Evolutionary conservation across 768 basidiomycete species (phyloP).

Genomic region (Podaxis rugospora): DNA sequence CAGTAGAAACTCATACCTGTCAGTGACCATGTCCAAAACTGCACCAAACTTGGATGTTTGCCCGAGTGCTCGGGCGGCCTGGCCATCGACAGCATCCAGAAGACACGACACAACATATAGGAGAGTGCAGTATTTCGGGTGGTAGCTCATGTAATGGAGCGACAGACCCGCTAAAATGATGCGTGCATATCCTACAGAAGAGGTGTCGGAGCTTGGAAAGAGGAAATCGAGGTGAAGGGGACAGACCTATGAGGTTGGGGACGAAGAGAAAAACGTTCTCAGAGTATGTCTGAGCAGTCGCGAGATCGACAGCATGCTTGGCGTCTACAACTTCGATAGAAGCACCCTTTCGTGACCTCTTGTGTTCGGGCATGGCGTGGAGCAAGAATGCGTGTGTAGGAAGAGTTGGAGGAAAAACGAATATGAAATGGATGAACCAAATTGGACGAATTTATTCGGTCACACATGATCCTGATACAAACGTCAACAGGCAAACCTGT

Average conservation of each 20-base stretch:
- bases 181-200: slow-evolving; percentile 73
- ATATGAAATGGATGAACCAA: neutral
- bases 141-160: slow-evolving; percentile 90
- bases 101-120: slow-evolving; percentile 89
- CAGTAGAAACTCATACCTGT: slow-evolving; percentile 58
- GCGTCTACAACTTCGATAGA: slow-evolving; percentile 76
- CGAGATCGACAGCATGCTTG: slow-evolving; percentile 82
- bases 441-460: slow-evolving; percentile 2
- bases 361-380: slow-evolving; percentile 27
- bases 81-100: slow-evolving; percentile 93
- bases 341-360: slow-evolving; percentile 38
- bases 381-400: slow-evolving; percentile 7
- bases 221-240: slow-evolving; percentile 11
- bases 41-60: slow-evolving; percentile 97
- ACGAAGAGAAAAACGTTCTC: slow-evolving; percentile 98
- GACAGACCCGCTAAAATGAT: slow-evolving; percentile 87
- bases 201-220: slow-evolving; percentile 14
- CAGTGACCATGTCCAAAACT: slow-evolving; percentile 98
- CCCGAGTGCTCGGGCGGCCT: slow-evolving; percentile 80
- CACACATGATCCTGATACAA: neutral
- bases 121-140: slow-evolving; percentile 89
- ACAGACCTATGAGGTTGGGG: slow-evolving; percentile 90
- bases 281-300: slow-evolving; percentile 78
- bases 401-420: slow-evolving; percentile 4
- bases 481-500: neutral